Evolutionary conservation across 352 stramenopile species (phyloP).

Genomic region (Pythium monospermum): DNA sequence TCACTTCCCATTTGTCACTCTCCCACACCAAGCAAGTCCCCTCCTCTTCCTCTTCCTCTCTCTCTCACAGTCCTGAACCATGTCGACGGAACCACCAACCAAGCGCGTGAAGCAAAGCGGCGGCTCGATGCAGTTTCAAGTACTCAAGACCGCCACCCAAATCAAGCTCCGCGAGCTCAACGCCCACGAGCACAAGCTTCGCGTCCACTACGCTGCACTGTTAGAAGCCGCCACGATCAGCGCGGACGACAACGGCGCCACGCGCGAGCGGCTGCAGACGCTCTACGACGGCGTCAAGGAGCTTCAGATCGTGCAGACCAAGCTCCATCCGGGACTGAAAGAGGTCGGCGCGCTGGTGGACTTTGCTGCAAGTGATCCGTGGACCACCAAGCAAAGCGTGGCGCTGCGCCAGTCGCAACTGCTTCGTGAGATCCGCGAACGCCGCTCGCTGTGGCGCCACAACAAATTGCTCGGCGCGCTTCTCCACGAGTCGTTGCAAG

Average conservation of each 20-base stretch:
- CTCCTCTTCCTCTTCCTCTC: no score
- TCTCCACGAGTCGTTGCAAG: conserved; percentile 10
- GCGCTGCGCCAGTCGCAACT: conserved; percentile 1
- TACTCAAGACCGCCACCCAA: conserved; percentile 20
- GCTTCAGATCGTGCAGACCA: conserved; percentile 10
- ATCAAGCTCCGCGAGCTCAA: conserved; percentile 21
- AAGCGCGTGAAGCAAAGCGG: no score
- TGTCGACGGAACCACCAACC: no score
- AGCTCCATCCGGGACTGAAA: conserved; percentile 9
- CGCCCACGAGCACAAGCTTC: conserved; percentile 11
- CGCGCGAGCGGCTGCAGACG: neutral
- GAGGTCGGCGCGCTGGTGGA: conserved; percentile 11
- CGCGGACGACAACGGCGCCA: neutral
- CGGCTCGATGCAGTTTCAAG: conserved; percentile 12
- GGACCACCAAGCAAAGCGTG: conserved; percentile 8
- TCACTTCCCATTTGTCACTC: neutral
- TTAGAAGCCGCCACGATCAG: neutral
- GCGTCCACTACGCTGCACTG: conserved; percentile 6
- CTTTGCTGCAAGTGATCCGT: conserved; percentile 12
- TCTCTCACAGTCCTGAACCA: no score
- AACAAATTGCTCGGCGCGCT: conserved; percentile 15
- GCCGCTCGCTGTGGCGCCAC: conserved; percentile 13
- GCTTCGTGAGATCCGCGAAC: conserved; percentile 11
- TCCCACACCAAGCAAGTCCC: neutral
- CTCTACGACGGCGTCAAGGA: conserved; percentile 16